A percentile compares a stretch with the other conserved stretches of the same genome.
Conservation (phyloP, 768 basidiomycete genomes). For the Phylloporus sp. region DNA sequence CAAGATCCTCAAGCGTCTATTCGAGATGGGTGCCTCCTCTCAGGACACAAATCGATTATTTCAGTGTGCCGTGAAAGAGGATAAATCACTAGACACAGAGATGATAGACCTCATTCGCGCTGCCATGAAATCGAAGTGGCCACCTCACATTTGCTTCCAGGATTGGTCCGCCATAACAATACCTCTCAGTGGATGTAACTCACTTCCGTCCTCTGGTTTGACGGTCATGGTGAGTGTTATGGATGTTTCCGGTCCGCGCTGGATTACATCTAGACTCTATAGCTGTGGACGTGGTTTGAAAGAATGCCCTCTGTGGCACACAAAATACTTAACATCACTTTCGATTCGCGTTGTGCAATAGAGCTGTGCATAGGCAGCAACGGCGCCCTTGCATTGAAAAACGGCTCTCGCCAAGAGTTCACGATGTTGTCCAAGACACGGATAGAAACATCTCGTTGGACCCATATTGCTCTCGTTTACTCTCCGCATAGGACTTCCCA, state of each 20-base stretch:
- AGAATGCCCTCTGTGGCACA: constrained; percentile 35
- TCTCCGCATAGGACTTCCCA: constrained; percentile 53
- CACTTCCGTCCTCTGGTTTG: constrained; percentile 59
- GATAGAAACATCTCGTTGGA: constrained; percentile 61
- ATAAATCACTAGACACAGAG: constrained; percentile 55
- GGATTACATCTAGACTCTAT: not conserved
- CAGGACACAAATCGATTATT: constrained; percentile 63
- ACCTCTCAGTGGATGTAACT: constrained; percentile 44
- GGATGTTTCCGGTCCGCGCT: not conserved
- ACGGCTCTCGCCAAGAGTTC: constrained; percentile 36
- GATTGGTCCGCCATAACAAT: constrained; percentile 49
- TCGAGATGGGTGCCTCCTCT: constrained; percentile 73
- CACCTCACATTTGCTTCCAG: constrained; percentile 71
- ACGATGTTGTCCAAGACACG: constrained; percentile 43
- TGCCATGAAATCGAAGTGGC: constrained; percentile 74
- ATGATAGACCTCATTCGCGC: constrained; percentile 67
- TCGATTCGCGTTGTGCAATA: constrained; percentile 33
- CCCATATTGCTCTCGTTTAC: constrained; percentile 65
- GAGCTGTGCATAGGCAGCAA: constrained; percentile 49
- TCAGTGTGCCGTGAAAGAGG: constrained; percentile 47
- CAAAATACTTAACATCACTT: constrained; percentile 35
- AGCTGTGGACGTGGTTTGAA: constrained; percentile 52
- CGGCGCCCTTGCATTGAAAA: constrained; percentile 52
- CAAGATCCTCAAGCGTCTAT: constrained; percentile 61
- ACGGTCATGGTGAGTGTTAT: constrained; percentile 59